Conservation (phyloP, 2,329 filamentous ascomycete genomes). For the Akanthomyces lecanii region DNA sequence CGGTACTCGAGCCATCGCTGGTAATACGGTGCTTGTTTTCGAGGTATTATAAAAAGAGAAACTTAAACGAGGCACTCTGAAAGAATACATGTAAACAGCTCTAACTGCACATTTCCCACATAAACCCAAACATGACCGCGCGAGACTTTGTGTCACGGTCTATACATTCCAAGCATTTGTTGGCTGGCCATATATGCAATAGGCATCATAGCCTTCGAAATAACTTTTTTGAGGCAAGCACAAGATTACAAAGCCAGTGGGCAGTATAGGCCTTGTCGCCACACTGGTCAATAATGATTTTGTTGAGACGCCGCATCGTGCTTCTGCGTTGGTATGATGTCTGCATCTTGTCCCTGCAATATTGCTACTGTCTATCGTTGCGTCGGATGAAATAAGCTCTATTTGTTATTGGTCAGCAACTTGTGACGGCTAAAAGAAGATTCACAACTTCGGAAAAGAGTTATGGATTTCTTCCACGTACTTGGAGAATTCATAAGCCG, state of each 20-base stretch:
- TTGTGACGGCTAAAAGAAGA: not conserved
- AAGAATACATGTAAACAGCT: conserved; percentile 13
- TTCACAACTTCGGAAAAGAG: not conserved
- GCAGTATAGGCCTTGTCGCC: not conserved
- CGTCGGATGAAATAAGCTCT: conserved; percentile 59
- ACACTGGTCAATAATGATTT: not conserved
- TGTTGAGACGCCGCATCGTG: not conserved
- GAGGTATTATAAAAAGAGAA: conserved; percentile 1
- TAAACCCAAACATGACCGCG: conserved; percentile 7
- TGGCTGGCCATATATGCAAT: conserved; percentile 1
- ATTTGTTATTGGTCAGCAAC: not conserved
- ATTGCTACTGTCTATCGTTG: conserved; percentile 39
- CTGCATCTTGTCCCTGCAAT: not conserved
- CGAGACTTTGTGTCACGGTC: not conserved
- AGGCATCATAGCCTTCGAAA: conserved; percentile 6
- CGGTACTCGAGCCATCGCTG: not conserved
- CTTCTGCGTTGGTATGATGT: not conserved
- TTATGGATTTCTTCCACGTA: conserved; percentile 33
- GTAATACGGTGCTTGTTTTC: not conserved
- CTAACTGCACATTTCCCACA: conserved; percentile 2
- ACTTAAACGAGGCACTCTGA: not conserved
- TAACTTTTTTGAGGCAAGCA: conserved; percentile 2
- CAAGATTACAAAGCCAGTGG: conserved; percentile 9
- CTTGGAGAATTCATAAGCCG: conserved; percentile 66
- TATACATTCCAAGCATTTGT: conserved; percentile 9